Evolutionary conservation across 177 flowering plant species (phyloP).

Genomic region (Vitis hybrid): DNA sequence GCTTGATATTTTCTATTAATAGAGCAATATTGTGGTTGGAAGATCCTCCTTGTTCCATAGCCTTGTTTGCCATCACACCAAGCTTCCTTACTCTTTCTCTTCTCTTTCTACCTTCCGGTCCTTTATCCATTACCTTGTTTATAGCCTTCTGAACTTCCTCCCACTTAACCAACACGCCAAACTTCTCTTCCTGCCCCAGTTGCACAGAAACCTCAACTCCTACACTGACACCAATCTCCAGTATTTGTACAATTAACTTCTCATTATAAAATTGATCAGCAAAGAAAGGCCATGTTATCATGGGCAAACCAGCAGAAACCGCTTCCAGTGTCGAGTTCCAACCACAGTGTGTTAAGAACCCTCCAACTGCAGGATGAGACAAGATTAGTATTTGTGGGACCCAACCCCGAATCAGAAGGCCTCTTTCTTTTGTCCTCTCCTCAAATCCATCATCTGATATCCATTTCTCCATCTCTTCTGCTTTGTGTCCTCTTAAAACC

Average conservation of each 20-base stretch:
- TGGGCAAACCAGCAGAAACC: neutral
- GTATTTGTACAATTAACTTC: neutral
- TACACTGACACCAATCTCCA: constrained; percentile 6
- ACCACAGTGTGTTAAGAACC: neutral
- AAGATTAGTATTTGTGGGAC: neutral
- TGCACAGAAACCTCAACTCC: neutral
- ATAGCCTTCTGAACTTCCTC: neutral
- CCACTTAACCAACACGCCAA: neutral
- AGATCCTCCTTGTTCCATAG: constrained; percentile 4
- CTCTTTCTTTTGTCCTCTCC: constrained; percentile 1
- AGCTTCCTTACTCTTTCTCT: constrained; percentile 6
- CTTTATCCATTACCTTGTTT: neutral
- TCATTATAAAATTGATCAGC: constrained; percentile 5
- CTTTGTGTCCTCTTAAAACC: neutral
- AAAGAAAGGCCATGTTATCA: constrained; percentile 8
- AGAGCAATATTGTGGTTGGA: neutral
- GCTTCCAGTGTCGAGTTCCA: constrained; percentile 4
- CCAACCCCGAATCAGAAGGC: constrained; percentile 2
- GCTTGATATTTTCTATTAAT: neutral
- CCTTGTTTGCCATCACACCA: constrained; percentile 5
- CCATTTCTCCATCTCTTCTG: neutral
- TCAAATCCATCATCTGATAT: neutral
- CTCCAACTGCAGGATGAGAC: neutral
- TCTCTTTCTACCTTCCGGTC: neutral
- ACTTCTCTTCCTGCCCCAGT: constrained; percentile 1